These are phyloP conservation scores for Monosporozyma unispora DNA, from an alignment of 805 yeast species.

Conservation along the genomic window DNA sequence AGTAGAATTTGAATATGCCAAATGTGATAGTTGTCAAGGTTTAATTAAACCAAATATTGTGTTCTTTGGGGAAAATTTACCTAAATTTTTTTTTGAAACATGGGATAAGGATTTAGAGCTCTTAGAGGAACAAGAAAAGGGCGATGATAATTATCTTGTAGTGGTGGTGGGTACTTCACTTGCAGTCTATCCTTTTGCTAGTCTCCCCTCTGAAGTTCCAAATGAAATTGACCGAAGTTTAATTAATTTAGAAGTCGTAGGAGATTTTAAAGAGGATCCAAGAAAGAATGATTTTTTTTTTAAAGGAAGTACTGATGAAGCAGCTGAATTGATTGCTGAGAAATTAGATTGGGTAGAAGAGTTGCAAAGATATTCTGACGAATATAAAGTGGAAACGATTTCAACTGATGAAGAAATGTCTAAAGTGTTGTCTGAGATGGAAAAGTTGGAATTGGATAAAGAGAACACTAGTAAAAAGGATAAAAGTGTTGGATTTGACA, in stretches of 20 bases:
- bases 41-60: constrained; percentile 89
- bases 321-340: constrained; percentile 45
- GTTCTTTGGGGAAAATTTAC: constrained; percentile 86
- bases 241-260: constrained; percentile 69
- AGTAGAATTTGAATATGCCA: constrained; percentile 26
- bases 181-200: constrained; percentile 85
- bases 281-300: constrained; percentile 54
- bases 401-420: constrained; percentile 2
- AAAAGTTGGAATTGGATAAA: constrained; percentile 6
- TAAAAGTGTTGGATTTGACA: not conserved
- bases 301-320: constrained; percentile 57
- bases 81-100: constrained; percentile 52
- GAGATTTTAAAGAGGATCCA: constrained; percentile 48
- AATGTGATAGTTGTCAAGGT: constrained; percentile 60
- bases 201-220: constrained; percentile 60
- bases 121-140: constrained; percentile 27
- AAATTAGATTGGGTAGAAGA: constrained; percentile 59
- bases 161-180: constrained; percentile 90
- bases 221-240: constrained; percentile 46
- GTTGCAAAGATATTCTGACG: constrained; percentile 34
- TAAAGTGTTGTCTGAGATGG: constrained; percentile 9
- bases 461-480: not conserved
- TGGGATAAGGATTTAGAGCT: constrained; percentile 48
- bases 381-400: constrained; percentile 5
- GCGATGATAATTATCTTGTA: constrained; percentile 45